These are phyloP conservation scores for Aspergillus nanangensis DNA, from an alignment of 495 filamentous ascomycete species.

Conservation along the genomic window DNA sequence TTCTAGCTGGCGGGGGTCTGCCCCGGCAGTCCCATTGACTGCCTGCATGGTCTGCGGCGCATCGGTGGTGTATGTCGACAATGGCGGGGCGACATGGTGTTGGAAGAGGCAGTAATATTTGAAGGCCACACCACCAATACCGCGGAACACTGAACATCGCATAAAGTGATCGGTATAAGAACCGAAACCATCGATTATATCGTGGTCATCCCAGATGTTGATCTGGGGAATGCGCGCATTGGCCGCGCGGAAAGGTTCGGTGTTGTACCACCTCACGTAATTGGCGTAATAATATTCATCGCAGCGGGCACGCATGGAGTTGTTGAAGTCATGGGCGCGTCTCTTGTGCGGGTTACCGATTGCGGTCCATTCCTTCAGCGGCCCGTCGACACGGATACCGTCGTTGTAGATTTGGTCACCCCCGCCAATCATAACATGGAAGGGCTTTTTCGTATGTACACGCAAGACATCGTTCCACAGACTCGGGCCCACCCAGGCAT, in stretches of 20 bases:
- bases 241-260: conserved; percentile 74
- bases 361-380: conserved; percentile 72
- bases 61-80: conserved; percentile 76
- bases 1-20: conserved; percentile 62
- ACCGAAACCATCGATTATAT: conserved; percentile 91
- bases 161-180: conserved; percentile 93
- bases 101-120: conserved; percentile 96
- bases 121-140: conserved; percentile 80
- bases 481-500: conserved; percentile 73
- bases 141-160: conserved; percentile 84
- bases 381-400: conserved; percentile 76
- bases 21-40: conserved; percentile 43
- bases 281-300: conserved; percentile 90
- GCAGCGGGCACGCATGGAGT: conserved; percentile 66
- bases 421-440: conserved; percentile 94
- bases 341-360: conserved; percentile 81
- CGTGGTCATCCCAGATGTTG: conserved; percentile 94
- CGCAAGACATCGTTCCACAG: conserved; percentile 91
- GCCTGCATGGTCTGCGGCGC: conserved; percentile 49
- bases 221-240: conserved; percentile 88
- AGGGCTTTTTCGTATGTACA: conserved; percentile 61
- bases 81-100: conserved; percentile 80
- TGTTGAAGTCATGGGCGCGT: conserved; percentile 69
- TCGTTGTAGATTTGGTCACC: conserved; percentile 97
- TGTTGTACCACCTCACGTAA: conserved; percentile 83